Base-by-base conservation (phyloP, 257 asterid genomes). In the Mitragyna speciosa region DNA sequence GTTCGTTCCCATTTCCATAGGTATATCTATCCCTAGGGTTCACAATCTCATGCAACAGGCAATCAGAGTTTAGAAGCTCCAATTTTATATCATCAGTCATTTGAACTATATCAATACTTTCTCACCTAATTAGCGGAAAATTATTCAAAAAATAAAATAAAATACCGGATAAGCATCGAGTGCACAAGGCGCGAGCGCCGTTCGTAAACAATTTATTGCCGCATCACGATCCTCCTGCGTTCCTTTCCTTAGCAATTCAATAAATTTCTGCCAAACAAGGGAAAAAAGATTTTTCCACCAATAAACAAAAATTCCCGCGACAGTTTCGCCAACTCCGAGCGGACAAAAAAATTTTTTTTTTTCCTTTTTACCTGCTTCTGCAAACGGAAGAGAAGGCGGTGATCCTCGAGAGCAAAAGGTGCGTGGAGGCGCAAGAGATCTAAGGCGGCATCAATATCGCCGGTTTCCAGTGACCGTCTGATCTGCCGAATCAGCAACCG, bases 141-240 rank as follows among this genome's bases (percentile, higher is more conserved):
- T n/a, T 36, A 1, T 36, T 36, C 52, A 61, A 80, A 11, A 78
- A 4, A 26, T n/a, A 81, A 6, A 24, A 54, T 68, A 80, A 64
- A 78, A 22, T 84, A 96, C 99, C 86, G 98, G 99, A 80, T 96
- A 96, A 70, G 98, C 99, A 89, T 90, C 94, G 26, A 96, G 88
- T 8, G 99, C 99, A 85, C 97, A 92, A 22, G 99, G 97, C 22
- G 98, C 98, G 56, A 96, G 96, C 63, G 96, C 90, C 65, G 85
- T 86, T 36, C 97, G 89, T 76, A 89, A 87, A 73, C 96, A 96
- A 76, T 89, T 79, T 52, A 96, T 91, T 1, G 98, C 99, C 48
- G 91, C 91, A 78, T 90, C 92, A 41, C 96, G 96, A 85, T 89
- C 97, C 88, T 90, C 89, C 51, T 78, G 79, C 71, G 93, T 94